Percentiles rank a stretch among this genome's conserved stretches.
Conservation (phyloP, 768 basidiomycete genomes). For the Trametopsis cervina region DNA sequence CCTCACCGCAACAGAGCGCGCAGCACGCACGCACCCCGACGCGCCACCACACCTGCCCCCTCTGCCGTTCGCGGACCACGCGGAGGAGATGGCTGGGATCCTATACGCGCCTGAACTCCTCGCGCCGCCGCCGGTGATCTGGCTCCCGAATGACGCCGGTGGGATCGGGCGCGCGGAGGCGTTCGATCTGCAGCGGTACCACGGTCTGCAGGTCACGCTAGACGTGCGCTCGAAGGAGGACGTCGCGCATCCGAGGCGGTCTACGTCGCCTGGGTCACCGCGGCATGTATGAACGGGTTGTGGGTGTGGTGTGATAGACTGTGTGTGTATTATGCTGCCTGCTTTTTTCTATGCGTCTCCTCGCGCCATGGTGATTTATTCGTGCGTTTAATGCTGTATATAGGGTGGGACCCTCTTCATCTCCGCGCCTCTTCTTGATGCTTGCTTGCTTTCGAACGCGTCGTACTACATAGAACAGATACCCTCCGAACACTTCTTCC, state of each 20-base stretch:
- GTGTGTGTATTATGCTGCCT: too few species aligned
- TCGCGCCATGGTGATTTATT: too few species aligned
- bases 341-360: too few species aligned
- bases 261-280: constrained; percentile 11
- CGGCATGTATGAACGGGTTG: neutral
- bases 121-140: constrained; percentile 72
- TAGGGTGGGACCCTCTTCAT: too few species aligned
- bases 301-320: too few species aligned
- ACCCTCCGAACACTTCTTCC: too few species aligned
- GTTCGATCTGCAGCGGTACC: constrained; percentile 67
- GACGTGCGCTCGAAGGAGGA: constrained; percentile 55
- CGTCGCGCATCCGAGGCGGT: constrained; percentile 33
- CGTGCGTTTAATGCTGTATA: too few species aligned
- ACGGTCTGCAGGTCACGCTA: constrained; percentile 61
- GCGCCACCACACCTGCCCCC: constrained; percentile 68
- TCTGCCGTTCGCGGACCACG: constrained; percentile 65
- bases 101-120: constrained; percentile 79
- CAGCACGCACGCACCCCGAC: constrained; percentile 71
- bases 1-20: constrained; percentile 69
- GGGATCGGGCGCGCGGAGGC: constrained; percentile 73
- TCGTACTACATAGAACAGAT: too few species aligned
- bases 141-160: constrained; percentile 76
- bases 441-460: too few species aligned
- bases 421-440: too few species aligned
- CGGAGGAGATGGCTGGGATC: constrained; percentile 70